Percentiles rank a stretch among this genome's conserved stretches.
Conservation (phyloP, 768 basidiomycete species). For the Mycena amicta region DNA sequence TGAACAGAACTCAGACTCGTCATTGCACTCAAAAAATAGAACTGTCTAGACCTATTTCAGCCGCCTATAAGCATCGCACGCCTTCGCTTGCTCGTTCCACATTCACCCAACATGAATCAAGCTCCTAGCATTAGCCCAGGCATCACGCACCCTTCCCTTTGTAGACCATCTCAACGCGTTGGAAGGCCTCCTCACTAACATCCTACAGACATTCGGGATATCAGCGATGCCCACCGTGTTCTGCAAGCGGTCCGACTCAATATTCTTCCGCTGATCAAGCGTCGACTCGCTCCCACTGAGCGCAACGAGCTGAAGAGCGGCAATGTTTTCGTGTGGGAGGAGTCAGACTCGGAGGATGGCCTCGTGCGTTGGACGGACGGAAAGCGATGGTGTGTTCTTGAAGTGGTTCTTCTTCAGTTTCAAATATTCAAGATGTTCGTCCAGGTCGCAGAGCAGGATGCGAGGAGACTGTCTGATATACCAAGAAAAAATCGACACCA, state of each 20-base stretch:
- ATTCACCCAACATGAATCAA: not conserved
- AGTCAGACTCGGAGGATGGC: conserved; percentile 54
- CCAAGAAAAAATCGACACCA: conserved; percentile 63
- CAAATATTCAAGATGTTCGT: not conserved
- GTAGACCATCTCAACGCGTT: not conserved
- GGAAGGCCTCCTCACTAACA: not conserved
- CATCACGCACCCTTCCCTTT: not conserved
- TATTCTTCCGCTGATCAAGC: conserved; percentile 56
- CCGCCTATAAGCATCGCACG: not conserved
- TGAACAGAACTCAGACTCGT: not conserved
- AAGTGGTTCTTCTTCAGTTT: not conserved
- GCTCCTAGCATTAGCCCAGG: not conserved
- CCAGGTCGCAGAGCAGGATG: conserved; percentile 69
- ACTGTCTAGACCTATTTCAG: no score
- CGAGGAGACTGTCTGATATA: conserved; percentile 65
- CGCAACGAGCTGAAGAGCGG: conserved; percentile 56
- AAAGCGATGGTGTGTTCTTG: conserved; percentile 48
- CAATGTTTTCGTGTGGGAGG: conserved; percentile 70
- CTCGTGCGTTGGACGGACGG: conserved; percentile 68
- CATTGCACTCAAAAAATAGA: not conserved
- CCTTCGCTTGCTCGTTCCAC: not conserved
- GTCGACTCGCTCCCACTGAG: conserved; percentile 52
- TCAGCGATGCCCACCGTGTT: conserved; percentile 57
- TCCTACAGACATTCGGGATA: conserved; percentile 55
- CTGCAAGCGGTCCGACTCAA: conserved; percentile 62